A percentile compares a stretch with the other conserved stretches of the same genome.
phyloP scores from a whole-genome alignment of 495 filamentous ascomycete genomes.

The Aeminium ludgeri region DNA sequence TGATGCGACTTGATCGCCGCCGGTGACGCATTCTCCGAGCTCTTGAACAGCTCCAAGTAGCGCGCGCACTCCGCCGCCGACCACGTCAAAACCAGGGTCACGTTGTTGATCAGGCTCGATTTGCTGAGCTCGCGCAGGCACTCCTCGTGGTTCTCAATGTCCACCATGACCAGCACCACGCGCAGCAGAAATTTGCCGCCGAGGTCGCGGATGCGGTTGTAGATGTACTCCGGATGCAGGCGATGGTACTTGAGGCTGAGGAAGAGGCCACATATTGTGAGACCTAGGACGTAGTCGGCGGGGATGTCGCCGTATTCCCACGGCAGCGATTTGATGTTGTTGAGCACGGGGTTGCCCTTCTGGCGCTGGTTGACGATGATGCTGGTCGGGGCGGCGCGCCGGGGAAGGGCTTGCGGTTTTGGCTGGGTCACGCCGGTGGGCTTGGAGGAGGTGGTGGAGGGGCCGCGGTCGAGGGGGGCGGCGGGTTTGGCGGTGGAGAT shows the following conservation, averaged over 20 bases:
- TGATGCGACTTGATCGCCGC: constrained; percentile 68
- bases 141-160: constrained; percentile 77
- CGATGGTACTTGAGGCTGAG: constrained; percentile 94
- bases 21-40: constrained; percentile 70
- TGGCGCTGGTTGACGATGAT: constrained; percentile 76
- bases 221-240: constrained; percentile 93
- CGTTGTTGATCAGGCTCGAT: constrained; percentile 75
- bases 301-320: constrained; percentile 97
- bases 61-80: constrained; percentile 78
- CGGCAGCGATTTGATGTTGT: constrained; percentile 59
- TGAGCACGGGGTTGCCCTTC: constrained; percentile 88
- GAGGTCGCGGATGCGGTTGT: constrained; percentile 68
- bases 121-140: constrained; percentile 68
- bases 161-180: constrained; percentile 75
- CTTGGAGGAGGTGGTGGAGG: neutral
- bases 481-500: constrained; percentile 4
- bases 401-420: constrained; percentile 64
- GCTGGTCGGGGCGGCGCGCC: constrained; percentile 49
- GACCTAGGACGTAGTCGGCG: constrained; percentile 78
- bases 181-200: constrained; percentile 70
- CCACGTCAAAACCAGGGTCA: constrained; percentile 88
- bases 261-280: constrained; percentile 81
- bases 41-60: constrained; percentile 89
- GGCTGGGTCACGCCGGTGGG: constrained; percentile 38
- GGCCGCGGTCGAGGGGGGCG: constrained; percentile 1